phyloP scores from a whole-genome alignment of 352 stramenopile species.

The Globisporangium barbulae region DNA sequence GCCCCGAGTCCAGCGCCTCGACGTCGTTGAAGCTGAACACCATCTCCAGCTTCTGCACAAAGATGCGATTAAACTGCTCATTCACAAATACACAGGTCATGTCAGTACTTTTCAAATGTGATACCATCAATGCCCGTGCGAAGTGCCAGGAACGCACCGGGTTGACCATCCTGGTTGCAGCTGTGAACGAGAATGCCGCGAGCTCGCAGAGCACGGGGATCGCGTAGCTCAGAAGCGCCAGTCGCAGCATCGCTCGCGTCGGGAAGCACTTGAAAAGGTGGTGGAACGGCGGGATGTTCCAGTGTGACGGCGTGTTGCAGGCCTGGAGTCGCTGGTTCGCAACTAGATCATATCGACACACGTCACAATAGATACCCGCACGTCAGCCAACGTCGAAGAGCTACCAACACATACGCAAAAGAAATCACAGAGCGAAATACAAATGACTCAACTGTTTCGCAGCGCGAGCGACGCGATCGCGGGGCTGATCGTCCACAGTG shows the following conservation, averaged over 20 bases:
- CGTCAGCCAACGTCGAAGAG: not conserved
- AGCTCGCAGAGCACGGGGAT: slow-evolving; percentile 82
- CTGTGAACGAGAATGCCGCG: slow-evolving; percentile 82
- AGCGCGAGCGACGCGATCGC: slow-evolving; percentile 67
- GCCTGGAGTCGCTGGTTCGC: slow-evolving; percentile 64
- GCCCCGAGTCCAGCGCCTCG: slow-evolving; percentile 76
- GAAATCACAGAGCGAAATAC: not conserved
- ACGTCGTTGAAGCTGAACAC: slow-evolving; percentile 88
- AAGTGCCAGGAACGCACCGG: slow-evolving; percentile 36
- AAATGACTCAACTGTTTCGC: slow-evolving; percentile 45
- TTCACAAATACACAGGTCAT: not conserved
- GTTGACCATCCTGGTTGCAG: slow-evolving; percentile 85
- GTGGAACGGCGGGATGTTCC: slow-evolving; percentile 79
- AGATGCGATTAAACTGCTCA: slow-evolving; percentile 75
- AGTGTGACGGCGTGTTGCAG: slow-evolving; percentile 78
- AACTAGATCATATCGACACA: slow-evolving; percentile 30
- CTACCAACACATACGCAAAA: slow-evolving; percentile 14
- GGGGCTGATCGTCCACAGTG: slow-evolving; percentile 76
- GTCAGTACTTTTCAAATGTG: slow-evolving; percentile 6
- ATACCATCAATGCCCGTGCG: not conserved
- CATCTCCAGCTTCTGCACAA: slow-evolving; percentile 83
- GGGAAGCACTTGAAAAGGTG: slow-evolving; percentile 84
- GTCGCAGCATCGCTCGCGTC: slow-evolving; percentile 67
- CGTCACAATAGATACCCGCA: slow-evolving; percentile 9
- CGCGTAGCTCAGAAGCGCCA: slow-evolving; percentile 77